Conservation (phyloP, 352 stramenopile genomes). For the Phytophthora kernoviae region DNA sequence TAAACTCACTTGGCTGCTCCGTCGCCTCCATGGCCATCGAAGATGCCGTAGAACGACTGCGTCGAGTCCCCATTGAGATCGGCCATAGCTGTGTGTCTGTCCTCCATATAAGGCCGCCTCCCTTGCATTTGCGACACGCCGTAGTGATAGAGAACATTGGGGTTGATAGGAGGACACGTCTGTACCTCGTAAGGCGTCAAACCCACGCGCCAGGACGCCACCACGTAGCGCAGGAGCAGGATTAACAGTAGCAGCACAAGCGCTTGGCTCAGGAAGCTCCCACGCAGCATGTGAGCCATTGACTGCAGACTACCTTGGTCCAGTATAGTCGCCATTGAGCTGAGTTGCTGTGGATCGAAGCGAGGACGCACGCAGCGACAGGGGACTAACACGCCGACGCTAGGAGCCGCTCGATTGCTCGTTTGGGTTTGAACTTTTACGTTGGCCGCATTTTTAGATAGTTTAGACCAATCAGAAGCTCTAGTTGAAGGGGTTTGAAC, state of each 20-base stretch:
- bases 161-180: constrained; percentile 77
- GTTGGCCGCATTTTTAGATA: too few species aligned
- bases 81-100: constrained; percentile 79
- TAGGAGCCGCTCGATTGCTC: constrained; percentile 4
- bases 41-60: constrained; percentile 92
- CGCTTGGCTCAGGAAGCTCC: constrained; percentile 71
- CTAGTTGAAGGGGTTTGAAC: neutral
- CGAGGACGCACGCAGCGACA: neutral
- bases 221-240: constrained; percentile 62
- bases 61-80: constrained; percentile 82
- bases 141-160: constrained; percentile 80
- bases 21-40: constrained; percentile 93
- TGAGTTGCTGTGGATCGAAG: constrained; percentile 1
- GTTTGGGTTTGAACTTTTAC: constrained; percentile 4
- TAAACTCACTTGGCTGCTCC: constrained; percentile 84
- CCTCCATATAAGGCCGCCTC: constrained; percentile 91
- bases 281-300: constrained; percentile 59
- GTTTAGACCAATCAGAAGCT: too few species aligned
- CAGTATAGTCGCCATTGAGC: constrained; percentile 54
- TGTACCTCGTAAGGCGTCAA: constrained; percentile 72
- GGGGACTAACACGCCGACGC: too few species aligned
- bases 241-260: constrained; percentile 63
- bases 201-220: constrained; percentile 54
- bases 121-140: constrained; percentile 86
- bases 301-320: constrained; percentile 70